These are phyloP conservation scores for Colletotrichum limetticola DNA, from an alignment of 2,329 filamentous ascomycete genomes.

Conservation along the genomic window DNA sequence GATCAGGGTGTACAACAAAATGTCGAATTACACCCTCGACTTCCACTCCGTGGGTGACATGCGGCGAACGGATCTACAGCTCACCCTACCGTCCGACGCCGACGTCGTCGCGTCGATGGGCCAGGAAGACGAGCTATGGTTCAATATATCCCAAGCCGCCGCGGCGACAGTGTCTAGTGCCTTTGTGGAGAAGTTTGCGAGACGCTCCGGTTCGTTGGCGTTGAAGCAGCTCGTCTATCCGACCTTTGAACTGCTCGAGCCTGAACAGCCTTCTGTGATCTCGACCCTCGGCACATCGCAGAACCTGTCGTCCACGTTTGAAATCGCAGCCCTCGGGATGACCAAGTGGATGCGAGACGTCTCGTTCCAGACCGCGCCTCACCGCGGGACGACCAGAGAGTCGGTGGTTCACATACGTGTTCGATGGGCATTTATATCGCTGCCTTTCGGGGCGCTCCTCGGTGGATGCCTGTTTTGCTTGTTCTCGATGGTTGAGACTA, in stretches of 20 bases:
- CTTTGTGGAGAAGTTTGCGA: background rate
- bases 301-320: background rate
- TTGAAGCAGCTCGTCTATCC: background rate
- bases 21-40: background rate
- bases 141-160: constrained; percentile 1
- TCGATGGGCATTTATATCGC: background rate
- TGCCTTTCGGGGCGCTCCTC: background rate
- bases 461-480: background rate
- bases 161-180: background rate
- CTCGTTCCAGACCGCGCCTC: background rate
- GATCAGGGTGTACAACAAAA: background rate
- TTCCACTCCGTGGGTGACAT: background rate
- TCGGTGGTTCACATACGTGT: background rate
- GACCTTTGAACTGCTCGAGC: background rate
- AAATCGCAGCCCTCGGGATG: background rate
- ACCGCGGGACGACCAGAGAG: background rate
- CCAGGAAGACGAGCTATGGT: background rate
- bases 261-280: background rate
- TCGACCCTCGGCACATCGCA: background rate
- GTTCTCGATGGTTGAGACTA: background rate
- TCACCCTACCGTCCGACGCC: background rate
- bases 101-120: background rate
- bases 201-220: background rate
- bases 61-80: background rate
- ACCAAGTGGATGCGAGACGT: background rate